These are phyloP conservation scores for Malus sylvestris DNA, from an alignment of 306 rosid genomes.

Conservation along the genomic window DNA sequence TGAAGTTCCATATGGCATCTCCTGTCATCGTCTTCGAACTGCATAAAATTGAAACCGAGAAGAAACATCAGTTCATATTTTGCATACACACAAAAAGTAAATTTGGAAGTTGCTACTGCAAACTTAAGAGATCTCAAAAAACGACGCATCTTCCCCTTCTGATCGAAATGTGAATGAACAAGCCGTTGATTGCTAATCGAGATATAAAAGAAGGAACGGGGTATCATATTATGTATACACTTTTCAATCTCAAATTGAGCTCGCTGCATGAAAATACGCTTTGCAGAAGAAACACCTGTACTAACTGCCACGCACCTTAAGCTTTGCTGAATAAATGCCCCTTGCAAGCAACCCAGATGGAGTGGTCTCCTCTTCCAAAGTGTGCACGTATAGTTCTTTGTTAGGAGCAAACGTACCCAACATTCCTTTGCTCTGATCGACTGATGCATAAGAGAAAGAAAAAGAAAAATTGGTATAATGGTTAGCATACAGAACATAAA, in stretches of 20 bases:
- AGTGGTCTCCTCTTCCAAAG: constrained; percentile 83
- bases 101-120: not conserved
- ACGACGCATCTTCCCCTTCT: not conserved
- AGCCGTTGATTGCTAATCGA: not conserved
- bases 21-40: constrained; percentile 58
- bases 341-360: constrained; percentile 86
- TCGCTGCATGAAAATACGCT: not conserved
- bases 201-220: not conserved
- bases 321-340: constrained; percentile 77
- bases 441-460: constrained; percentile 27
- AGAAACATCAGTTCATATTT: not conserved
- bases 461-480: not conserved
- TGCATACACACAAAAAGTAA: not conserved
- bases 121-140: not conserved
- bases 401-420: constrained; percentile 93
- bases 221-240: not conserved
- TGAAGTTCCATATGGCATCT: constrained; percentile 46
- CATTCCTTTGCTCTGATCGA: constrained; percentile 86
- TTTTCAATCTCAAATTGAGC: not conserved
- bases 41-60: not conserved
- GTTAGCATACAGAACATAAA: not conserved
- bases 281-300: not conserved
- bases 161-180: not conserved
- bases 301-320: constrained; percentile 48
- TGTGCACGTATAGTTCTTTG: constrained; percentile 53